Conservation (phyloP, 306 rosid genomes). For the cucumber (Cucumis sativus) region Cucumber_9930_V3 NC_026656.2:13826501-13827000, state of each 20-base stretch:
- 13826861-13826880: neutral
- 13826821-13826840: neutral
- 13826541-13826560: constrained; percentile 32
- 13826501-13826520: constrained; percentile 11
- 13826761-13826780: constrained; percentile 4
- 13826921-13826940: neutral
- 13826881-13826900: neutral
- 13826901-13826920: neutral
- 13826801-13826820: neutral
- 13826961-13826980: no score
- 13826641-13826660: constrained; percentile 9
- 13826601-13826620: constrained; percentile 2
- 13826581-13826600: constrained; percentile 20
- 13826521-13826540: constrained; percentile 11
- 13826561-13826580: constrained; percentile 32
- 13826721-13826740: constrained; percentile 6
- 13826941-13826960: no score
- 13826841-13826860: neutral
- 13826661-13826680: constrained; percentile 8
- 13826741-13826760: neutral
- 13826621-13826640: constrained; percentile 11
- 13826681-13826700: constrained; percentile 17
- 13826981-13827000: no score
- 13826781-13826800: neutral
- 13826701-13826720: neutral